Evolutionary conservation across 1,139 yeast species (phyloP).

Genomic region (Pneumocystis murina): DNA sequence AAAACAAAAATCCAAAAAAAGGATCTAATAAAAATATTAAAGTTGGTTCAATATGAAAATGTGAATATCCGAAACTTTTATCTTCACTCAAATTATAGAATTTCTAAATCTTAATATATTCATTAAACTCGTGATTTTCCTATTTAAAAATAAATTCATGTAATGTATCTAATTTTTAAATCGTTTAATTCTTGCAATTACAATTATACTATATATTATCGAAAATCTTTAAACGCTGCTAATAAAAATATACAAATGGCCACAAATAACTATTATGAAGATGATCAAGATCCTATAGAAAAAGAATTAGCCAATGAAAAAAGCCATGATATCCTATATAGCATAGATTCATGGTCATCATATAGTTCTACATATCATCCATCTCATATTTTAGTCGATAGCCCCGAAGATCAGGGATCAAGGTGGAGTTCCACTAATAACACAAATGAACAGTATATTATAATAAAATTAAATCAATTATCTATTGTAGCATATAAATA

Average conservation of each 20-base stretch:
- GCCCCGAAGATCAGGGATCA: neutral
- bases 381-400: neutral
- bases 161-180: neutral
- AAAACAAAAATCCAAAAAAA: neutral
- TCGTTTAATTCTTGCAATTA: neutral
- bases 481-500: neutral
- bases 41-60: neutral
- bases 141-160: neutral
- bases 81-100: neutral
- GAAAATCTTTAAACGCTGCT: neutral
- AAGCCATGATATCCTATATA: neutral
- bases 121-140: neutral
- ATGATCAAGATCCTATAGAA: neutral
- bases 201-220: neutral
- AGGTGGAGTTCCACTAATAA: neutral
- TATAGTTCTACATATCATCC: neutral
- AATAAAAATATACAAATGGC: neutral
- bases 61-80: neutral
- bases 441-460: neutral
- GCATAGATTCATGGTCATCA: conserved; percentile 1
- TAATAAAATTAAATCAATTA: neutral
- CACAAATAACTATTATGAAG: neutral
- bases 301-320: neutral
- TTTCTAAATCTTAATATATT: neutral
- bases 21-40: neutral